Base-by-base conservation (phyloP, 257 asterid genomes). In the Jacaranda copaia region DNA sequence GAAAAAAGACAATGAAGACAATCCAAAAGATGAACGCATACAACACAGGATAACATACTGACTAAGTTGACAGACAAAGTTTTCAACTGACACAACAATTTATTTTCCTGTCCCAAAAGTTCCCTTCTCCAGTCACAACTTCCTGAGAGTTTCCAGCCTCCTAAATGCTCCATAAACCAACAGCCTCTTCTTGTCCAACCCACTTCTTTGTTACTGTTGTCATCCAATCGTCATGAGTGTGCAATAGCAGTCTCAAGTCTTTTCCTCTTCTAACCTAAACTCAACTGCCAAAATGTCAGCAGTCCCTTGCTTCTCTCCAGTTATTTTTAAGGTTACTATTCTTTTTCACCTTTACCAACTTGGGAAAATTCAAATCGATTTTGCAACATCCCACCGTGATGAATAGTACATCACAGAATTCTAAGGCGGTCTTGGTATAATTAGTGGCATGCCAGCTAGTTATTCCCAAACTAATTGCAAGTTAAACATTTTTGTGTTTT, bases 401-500 rank as follows among this genome's bases (percentile, higher is more conserved):
- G 20, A 72, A 12, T 46, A 20, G 42, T 7, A 58, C n/a, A 72
- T 18, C 48, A 42, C 12, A 6, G 53, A 68, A 19, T 20, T 19
- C 45, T 52, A 70, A 20, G 49, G 20, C 35, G 46, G 13, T 25
- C 18, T 6, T 8, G 15, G 45, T 8, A 61, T 20, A 32, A 11
- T 40, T 40, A 39, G 20, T 45, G 57, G 72, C 57, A 66, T 64
- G 40, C 11, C 59, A 13, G 51, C 25, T 15, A 14, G 35, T 48
- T 14, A 12, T 20, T 1, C 48, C 35, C 36, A 10, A 70, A 70
- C 75, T 70, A 70, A 70, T 52, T 25, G 61, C 75, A 35, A 70
- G 43, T 49, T 11, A 69, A 42, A 25, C 32, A 25, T 25, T 25
- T 2, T 25, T 25, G 32, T 25, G 32, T 20, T 59, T 20, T 42